Evolutionary conservation across 192 early-diverging fungal species (phyloP).

Genomic region (Backusella circina): DNA sequence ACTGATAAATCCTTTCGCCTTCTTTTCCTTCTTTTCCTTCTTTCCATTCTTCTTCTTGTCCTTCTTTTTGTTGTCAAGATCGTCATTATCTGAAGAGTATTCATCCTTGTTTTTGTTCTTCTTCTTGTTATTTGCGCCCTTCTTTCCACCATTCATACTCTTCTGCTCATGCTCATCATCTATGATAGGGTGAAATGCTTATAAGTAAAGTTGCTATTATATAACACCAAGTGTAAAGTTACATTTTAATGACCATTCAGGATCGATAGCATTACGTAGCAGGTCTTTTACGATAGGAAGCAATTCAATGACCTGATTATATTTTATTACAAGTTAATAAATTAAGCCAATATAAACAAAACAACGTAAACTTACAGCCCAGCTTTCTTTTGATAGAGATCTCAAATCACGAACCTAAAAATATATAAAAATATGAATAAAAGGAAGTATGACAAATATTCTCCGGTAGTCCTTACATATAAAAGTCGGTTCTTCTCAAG

Average conservation of each 20-base stretch:
- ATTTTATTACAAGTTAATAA: background rate
- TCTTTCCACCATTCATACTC: background rate
- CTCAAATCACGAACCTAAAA: slow-evolving; percentile 1
- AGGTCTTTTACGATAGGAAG: slow-evolving; percentile 13
- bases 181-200: background rate
- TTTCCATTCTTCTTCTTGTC: background rate
- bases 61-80: background rate
- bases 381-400: slow-evolving; percentile 12
- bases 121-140: background rate
- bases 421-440: background rate
- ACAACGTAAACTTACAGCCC: slow-evolving; percentile 8
- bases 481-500: background rate
- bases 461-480: background rate
- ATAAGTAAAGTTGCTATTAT: background rate
- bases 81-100: background rate
- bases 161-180: background rate
- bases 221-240: background rate
- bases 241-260: background rate
- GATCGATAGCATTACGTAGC: background rate
- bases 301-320: slow-evolving; percentile 1
- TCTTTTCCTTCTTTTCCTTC: background rate
- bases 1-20: background rate
- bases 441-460: background rate
- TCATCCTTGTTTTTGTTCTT: background rate
- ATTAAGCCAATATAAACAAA: background rate